Evolutionary conservation across 2,329 filamentous ascomycete genomes (phyloP), one percentile per base, ranked within the genome.

Genomic region (Pestalotiopsis sp.): DNA sequence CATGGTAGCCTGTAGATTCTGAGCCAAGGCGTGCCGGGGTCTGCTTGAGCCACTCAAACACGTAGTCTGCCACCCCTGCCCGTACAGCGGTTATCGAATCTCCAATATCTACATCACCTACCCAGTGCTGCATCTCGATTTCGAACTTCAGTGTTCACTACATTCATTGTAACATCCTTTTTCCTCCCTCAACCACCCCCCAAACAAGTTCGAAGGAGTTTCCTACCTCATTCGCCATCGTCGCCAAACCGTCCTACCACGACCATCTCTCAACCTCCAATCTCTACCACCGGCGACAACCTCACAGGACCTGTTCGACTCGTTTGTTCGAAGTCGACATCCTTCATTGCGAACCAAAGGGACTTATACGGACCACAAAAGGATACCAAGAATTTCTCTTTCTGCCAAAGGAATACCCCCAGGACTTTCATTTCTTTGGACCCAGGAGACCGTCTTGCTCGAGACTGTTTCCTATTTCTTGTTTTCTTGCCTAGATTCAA

Each of bases 241-340:
- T 57, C 67, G 58, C 67, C 56, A 25, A 27, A 12, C 20, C 56
- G 12, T 39, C 36, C 31, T 20, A 52, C 45, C 14, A n/a, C 45
- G 45, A 52, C 17, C 17, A n/a, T 9, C 17, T 20, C 36, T 61
- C 65, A 36, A 61, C 49, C 68, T 66, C 67, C 72, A 57, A 69
- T 63, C 67, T 71, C 69, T 71, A 66, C 69, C 52, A 70, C 71
- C 76, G 71, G 72, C 71, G 66, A 70, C 68, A 70, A 71, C 71
- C 68, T 71, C 70, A 71, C 69, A 71, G 61, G 49, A 49, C 58
- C 49, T 23, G 69, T 71, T 83, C 83, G 83, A 85, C 80, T 83
- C 82, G 82, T 86, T 85, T 78, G 84, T 79, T 86, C 84, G 85
- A 84, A 79, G 79, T 80, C 84, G 73, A 74, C 69, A 70, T 67